Evolutionary conservation across 257 asterid genomes (phyloP), one percentile per base, ranked within the genome.

Genomic region (Sherardia arvensis): DNA sequence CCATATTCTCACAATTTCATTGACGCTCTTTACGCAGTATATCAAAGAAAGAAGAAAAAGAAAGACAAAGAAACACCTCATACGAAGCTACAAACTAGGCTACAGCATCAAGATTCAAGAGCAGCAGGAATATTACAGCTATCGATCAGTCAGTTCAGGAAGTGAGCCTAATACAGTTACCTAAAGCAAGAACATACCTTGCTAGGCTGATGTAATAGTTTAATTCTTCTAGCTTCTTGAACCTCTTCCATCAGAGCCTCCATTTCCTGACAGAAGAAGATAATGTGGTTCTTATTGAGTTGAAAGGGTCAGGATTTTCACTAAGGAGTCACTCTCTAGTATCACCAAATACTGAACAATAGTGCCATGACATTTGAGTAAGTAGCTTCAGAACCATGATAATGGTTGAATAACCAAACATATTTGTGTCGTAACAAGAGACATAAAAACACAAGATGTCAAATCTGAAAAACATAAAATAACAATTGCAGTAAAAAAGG

Each of bases 171-270:
- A 57, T 27, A 20, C 22, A 18, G 14, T 27, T 17, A 21, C 10
- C 17, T 14, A 15, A 57, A 28, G 62, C 8, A 64, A 67, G 43
- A 71, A 59, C 75, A 58, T 40, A 78, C 83, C 79, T 81, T 81
- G 76, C 83, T 78, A 21, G 86, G 86, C 73, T 78, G 96, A 78
- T 88, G 96, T 89, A 76, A 78, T 30, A 86, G 56, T 66, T 62
- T 88, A 62, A 91, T 91, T 81, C 90, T 83, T 80, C 98, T 76
- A 71, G 87, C 96, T 70, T 85, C 95, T 86, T 91, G 98, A 74
- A 91, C 89, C 85, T 88, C 98, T 78, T 88, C 96, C 73, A 88
- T 67, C 72, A 91, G 78, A 61, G 64, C 87, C 73, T 85, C 92
- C 79, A 87, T 47, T 67, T 80, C 82, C 85, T 80, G 61, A 32